Base-by-base conservation (phyloP, 2,329 filamentous ascomycete genomes). In the Neodidymelliopsis sp. region DNA sequence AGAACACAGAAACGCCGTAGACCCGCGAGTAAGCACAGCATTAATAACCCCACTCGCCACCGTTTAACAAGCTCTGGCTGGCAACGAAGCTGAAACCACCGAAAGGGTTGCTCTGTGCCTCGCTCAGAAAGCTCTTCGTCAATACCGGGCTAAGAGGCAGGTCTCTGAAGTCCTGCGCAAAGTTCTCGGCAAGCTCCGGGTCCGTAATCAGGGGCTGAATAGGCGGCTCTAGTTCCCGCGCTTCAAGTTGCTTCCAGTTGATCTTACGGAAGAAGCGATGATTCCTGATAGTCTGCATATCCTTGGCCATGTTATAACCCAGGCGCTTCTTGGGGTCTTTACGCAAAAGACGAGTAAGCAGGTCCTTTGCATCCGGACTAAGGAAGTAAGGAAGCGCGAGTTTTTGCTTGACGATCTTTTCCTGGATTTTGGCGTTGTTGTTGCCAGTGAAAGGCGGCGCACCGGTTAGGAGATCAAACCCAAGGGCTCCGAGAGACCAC, bases 251-350 rank as follows among this genome's bases (percentile, higher is more conserved):
- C 75, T 86, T 87, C 94, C 94, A 99, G 76, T 99, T 87, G 66
- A 99, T 95, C 77, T 91, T 94, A 67, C 90, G 86, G 83, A 99
- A 99, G 80, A 99, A 99, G 8, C 94, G 85, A 70, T 99, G 94
- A 56, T 87, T 86, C 80, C 96, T 96, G 76, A 99, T 89, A 0
- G 81, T 87, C 44, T 84, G 80, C 38, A 99, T 77, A 60, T 99
- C 94, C 74, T 92, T 93, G 31, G 89, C 88, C 86, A 95, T 96
- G 70, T 89, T 87, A 50, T 86, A 85, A 4, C 94, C 94, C 0
- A 99, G 84, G 12, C 94, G 86, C 77, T 97, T 97, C 66, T 83
- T 82, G 1, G 95, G 92, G 13, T 99, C 92, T 74, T 97, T 97
- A 70, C 90, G 88, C 49, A 99, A 79, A 4, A 99, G 83, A 19